Conservation (phyloP, 2,329 filamentous ascomycete genomes). For the Aurifilum marmelostoma region DNA sequence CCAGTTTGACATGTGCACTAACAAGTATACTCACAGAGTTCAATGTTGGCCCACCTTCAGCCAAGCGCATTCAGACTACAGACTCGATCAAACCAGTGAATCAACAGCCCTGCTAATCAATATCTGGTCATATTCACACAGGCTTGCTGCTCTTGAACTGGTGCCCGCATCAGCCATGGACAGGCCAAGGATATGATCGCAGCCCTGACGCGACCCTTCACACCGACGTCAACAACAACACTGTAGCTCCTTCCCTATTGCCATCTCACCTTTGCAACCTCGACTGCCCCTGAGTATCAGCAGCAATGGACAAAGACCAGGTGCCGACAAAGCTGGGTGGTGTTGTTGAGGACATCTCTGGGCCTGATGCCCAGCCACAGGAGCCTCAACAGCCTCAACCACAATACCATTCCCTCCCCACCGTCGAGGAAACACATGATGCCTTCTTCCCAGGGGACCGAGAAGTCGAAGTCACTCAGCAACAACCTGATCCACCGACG, state of each 20-base stretch:
- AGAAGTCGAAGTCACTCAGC: slow-evolving; percentile 32
- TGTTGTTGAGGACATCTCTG: slow-evolving; percentile 27
- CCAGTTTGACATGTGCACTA: not conserved
- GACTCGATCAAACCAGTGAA: not conserved
- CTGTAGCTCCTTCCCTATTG: not conserved
- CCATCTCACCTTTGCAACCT: not conserved
- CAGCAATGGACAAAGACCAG: slow-evolving; percentile 22
- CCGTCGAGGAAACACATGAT: slow-evolving; percentile 25
- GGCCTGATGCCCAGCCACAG: slow-evolving; percentile 15
- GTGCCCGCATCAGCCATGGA: slow-evolving; percentile 8
- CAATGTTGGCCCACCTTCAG: not conserved
- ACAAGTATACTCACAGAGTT: not conserved
- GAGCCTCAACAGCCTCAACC: slow-evolving; percentile 18
- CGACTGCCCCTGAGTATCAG: not conserved
- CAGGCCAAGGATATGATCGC: not conserved
- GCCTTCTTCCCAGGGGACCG: slow-evolving; percentile 27
- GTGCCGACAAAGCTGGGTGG: slow-evolving; percentile 26
- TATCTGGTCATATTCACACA: not conserved
- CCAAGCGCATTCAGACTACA: not conserved
- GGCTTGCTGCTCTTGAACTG: not conserved
- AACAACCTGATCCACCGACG: slow-evolving; percentile 41
- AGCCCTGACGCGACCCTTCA: not conserved
- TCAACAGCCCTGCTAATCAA: no score
- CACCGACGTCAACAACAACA: not conserved
- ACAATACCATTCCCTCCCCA: slow-evolving; percentile 26